These are phyloP conservation scores for Cryomyces antarcticus DNA, from an alignment of 495 filamentous ascomycete species.

Conservation along the genomic window DNA sequence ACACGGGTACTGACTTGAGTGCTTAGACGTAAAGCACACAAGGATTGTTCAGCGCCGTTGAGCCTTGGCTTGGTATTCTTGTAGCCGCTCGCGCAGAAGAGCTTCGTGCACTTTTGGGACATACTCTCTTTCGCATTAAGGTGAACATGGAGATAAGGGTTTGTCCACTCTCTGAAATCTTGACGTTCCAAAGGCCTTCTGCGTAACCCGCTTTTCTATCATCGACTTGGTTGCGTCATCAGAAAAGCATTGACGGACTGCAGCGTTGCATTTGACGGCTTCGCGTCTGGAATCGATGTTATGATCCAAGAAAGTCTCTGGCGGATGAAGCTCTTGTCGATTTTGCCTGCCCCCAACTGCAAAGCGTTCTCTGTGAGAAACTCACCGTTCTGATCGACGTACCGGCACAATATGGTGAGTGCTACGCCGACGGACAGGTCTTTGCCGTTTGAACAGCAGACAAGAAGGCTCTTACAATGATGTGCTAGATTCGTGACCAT, in stretches of 20 bases:
- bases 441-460: constrained; percentile 41
- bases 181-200: too few relatives aligned
- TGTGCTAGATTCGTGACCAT: constrained; percentile 2
- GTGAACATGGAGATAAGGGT: too few relatives aligned
- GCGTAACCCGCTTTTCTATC: background rate
- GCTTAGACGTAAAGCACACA: too few relatives aligned
- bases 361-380: background rate
- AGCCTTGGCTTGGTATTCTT: too few relatives aligned
- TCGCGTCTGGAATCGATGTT: constrained; percentile 48
- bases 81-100: too few relatives aligned
- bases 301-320: constrained; percentile 61
- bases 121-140: too few relatives aligned
- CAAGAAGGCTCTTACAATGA: constrained; percentile 22
- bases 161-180: too few relatives aligned
- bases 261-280: constrained; percentile 61
- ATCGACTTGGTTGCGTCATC: constrained; percentile 22
- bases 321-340: constrained; percentile 60
- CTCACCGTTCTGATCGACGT: constrained; percentile 35
- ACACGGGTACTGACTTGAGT: too few relatives aligned
- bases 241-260: constrained; percentile 78
- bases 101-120: too few relatives aligned
- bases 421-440: constrained; percentile 45
- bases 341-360: constrained; percentile 2
- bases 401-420: constrained; percentile 41
- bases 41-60: too few relatives aligned